These are phyloP conservation scores for Zalerion maritima DNA, from an alignment of 495 filamentous ascomycete genomes.

Conservation along the genomic window DNA sequence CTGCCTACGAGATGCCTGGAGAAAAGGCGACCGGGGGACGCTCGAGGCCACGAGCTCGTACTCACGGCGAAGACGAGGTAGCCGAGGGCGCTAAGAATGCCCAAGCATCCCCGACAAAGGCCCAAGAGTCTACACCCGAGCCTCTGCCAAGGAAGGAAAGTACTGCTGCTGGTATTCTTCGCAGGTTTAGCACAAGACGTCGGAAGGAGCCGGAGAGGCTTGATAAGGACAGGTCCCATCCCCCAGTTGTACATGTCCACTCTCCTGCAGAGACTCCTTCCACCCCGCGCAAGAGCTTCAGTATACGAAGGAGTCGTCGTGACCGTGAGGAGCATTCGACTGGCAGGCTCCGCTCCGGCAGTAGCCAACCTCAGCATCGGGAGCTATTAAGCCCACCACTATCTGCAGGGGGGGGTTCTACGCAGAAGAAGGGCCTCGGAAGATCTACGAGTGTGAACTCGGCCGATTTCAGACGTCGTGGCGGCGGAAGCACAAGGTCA, in stretches of 20 bases:
- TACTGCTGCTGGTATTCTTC: conserved; percentile 69
- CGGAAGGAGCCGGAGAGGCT: conserved; percentile 44
- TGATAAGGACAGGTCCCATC: conserved; percentile 43
- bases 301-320: conserved; percentile 55
- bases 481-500: conserved; percentile 35
- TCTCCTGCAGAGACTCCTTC: conserved; percentile 49
- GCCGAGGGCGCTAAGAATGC: conserved; percentile 60
- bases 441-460: conserved; percentile 79
- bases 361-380: conserved; percentile 54
- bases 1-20: conserved; percentile 66
- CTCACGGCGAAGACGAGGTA: conserved; percentile 91
- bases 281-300: conserved; percentile 64
- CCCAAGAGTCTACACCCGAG: conserved; percentile 43
- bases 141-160: conserved; percentile 69
- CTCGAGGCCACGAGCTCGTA: conserved; percentile 71
- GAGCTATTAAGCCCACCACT: conserved; percentile 59
- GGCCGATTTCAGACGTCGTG: conserved; percentile 57
- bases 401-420: conserved; percentile 41
- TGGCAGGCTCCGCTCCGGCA: conserved; percentile 41
- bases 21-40: conserved; percentile 66
- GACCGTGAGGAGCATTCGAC: conserved; percentile 33
- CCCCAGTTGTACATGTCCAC: conserved; percentile 57
- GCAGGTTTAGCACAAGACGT: conserved; percentile 79
- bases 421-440: conserved; percentile 49
- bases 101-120: conserved; percentile 38